Base-by-base conservation (phyloP, 78 protist species). In the Cavenderia fasciculata region DNA sequence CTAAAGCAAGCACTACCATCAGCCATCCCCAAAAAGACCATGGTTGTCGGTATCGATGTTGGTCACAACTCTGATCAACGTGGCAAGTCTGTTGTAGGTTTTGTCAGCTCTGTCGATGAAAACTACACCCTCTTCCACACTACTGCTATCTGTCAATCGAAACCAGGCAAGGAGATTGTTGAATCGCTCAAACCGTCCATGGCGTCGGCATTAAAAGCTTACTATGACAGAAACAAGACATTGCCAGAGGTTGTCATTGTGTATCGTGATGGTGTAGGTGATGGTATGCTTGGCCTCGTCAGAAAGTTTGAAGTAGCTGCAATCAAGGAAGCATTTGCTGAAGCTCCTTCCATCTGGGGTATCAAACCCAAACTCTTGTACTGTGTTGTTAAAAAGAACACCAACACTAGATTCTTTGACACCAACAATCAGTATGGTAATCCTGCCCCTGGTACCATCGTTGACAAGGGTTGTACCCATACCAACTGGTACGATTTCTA, bases 201-300 rank as follows among this genome's bases (percentile, higher is more conserved):
- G 12, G 27, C 23, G 6, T n/a, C 46, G 0, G 65, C 86, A 16
- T 23, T 87, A 11, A 1, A 31, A 12, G 40, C 29, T 27, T 87
- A 87, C 41, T 43, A 44, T 19, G 2, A 29, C 21, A 4, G 4
- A 1, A 74, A 86, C 56, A 71, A 71, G 12, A 6, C 16, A 3
- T 29, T 59, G 5, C 95, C 95, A 62, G 69, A 74, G 46, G 1
- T 47, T 12, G 69, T 92, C 0, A 56, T 92, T 33, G 87, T 92
- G n/a, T 92, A 72, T 56, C 82, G 95, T 29, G 95, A 92, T 56
- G 95, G 95, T 75, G 95, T 92, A 19, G 93, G 94, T 0, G 95
- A 92, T 52, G 95, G 95, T 47, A 77, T 92, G 87, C 43, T 85
- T 8, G 25, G 56, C 10, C 41, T 38, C 4, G 90, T 84, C 16